These are phyloP conservation scores for Narthecium ossifragum DNA, from an alignment of 106 monocot species.

Conservation along the genomic window DNA sequence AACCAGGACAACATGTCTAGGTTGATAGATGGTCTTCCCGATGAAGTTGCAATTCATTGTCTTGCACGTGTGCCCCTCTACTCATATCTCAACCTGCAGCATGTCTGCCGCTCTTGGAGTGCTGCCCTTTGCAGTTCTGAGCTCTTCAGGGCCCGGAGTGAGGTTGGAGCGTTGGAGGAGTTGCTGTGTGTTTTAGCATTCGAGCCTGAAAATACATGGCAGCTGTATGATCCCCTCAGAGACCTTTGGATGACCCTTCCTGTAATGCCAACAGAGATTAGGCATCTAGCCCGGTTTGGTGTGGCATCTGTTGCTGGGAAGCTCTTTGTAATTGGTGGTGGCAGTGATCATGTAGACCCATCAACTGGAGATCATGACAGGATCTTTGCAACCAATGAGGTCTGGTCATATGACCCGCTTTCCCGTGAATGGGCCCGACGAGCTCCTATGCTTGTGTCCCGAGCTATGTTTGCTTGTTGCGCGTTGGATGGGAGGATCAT, in stretches of 20 bases:
- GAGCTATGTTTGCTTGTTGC: constrained; percentile 95
- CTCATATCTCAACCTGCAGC: constrained; percentile 44
- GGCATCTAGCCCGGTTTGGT: constrained; percentile 91
- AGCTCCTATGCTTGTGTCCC: constrained; percentile 69
- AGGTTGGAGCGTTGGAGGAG: constrained; percentile 55
- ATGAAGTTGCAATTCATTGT: constrained; percentile 72
- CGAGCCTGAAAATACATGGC: constrained; percentile 91
- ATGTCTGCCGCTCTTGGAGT: constrained; percentile 73
- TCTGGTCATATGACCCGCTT: constrained; percentile 86
- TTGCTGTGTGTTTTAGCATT: constrained; percentile 85
- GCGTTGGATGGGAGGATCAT: constrained; percentile 71
- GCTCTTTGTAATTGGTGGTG: constrained; percentile 91
- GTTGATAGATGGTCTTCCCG: constrained; percentile 82
- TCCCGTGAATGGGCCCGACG: constrained; percentile 35
- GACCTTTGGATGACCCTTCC: constrained; percentile 88
- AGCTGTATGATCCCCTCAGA: constrained; percentile 74
- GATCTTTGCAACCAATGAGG: constrained; percentile 87
- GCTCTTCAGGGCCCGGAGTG: constrained; percentile 43
- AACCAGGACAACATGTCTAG: constrained; percentile 28
- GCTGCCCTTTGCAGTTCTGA: constrained; percentile 45
- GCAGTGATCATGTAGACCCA: constrained; percentile 79
- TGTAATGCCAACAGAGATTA: constrained; percentile 65
- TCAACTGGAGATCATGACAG: constrained; percentile 84
- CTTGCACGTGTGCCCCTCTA: constrained; percentile 87
- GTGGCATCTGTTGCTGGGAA: constrained; percentile 69